Evolutionary conservation across 495 filamentous ascomycete species (phyloP), one percentile per base, ranked within the genome.

Genomic region (Xylaria bambusicola): DNA sequence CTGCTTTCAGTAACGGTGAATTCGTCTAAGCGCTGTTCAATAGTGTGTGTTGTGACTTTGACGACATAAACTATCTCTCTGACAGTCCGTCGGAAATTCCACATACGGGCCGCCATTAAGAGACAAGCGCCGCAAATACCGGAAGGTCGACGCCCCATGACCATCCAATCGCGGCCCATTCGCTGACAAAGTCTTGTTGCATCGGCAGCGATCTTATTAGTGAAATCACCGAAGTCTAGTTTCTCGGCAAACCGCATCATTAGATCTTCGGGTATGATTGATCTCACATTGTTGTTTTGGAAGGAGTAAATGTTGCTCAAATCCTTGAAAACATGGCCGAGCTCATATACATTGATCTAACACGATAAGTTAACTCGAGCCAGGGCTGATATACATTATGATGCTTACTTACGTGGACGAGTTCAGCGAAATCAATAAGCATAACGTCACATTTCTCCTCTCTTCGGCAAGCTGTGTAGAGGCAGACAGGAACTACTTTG

Each of bases 161-260:
- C 87, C 84, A 98, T 97, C 90, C 93, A 97, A 73, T 98, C 94
- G 24, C 88, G 82, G 50, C 89, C 88, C 94, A 98, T 98, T 42
- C 94, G 87, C 68, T 90, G 85, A 29, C 95, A 86, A 50, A 98
- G 88, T 29, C 86, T 84, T 35, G 88, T 83, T 18, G 94, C 94
- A 60, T 96, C 91, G 53, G 88, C 83, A 29, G 92, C 92, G 13
- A 98, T 92, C 52, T 86, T 86, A 71, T 87, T 84, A 12, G 86
- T 91, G 44, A 86, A 74, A 2, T 82, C 71, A 13, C 88, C 90
- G 66, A 98, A 98, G 66, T 98, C 93, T 3, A 98, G 83, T 66
- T 92, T 90, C 51, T 84, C 82, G 40, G 92, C 91, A 66, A 95
- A 98, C 62, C 93, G 88, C 63, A 87, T 86, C 63, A 98, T 92